Evolutionary conservation across 305 asterid genomes (phyloP).

Genomic region (Solanum hybrid): DNA sequence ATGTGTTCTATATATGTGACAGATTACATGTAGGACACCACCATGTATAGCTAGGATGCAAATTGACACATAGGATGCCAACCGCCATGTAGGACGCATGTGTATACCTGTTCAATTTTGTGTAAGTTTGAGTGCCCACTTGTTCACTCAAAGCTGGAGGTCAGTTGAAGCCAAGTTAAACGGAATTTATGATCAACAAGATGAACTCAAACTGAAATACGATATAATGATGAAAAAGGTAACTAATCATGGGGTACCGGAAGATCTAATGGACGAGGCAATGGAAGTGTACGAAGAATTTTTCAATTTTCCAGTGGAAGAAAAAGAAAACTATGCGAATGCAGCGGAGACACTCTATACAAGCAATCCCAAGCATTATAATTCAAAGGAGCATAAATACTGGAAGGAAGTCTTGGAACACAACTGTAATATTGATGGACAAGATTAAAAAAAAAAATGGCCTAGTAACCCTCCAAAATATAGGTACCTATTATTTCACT

Average conservation of each 20-base stretch:
- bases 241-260: constrained; percentile 23
- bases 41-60: too few species aligned
- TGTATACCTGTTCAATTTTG: too few species aligned
- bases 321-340: constrained; percentile 16
- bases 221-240: constrained; percentile 1
- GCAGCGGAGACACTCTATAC: constrained; percentile 1
- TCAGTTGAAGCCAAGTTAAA: too few species aligned
- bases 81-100: too few species aligned
- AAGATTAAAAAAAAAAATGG: constrained; percentile 10
- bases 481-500: background rate
- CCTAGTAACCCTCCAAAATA: constrained; percentile 20
- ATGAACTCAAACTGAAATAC: background rate
- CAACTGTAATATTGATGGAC: constrained; percentile 17
- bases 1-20: too few species aligned
- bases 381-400: constrained; percentile 14
- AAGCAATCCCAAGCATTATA: background rate
- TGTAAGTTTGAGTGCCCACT: too few species aligned
- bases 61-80: too few species aligned
- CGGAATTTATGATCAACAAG: background rate
- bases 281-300: constrained; percentile 14
- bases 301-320: constrained; percentile 22
- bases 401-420: constrained; percentile 25
- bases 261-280: constrained; percentile 14
- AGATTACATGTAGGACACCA: too few species aligned
- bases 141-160: too few species aligned